Evolutionary conservation across 129 eudicot species (phyloP), one percentile per base, ranked within the genome.

Genomic region (Heracleum sosnowskyi): DNA sequence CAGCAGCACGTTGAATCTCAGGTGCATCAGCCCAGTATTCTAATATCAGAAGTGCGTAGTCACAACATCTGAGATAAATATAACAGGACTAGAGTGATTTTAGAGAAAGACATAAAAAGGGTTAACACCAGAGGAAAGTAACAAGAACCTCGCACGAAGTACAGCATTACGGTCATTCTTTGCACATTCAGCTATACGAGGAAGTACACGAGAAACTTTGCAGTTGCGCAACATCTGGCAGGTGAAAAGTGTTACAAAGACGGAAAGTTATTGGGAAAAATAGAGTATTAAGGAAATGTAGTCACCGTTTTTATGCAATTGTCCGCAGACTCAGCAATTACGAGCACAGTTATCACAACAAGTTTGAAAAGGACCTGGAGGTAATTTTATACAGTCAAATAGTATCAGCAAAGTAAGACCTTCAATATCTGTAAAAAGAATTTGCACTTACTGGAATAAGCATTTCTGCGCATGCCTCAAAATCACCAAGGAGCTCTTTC

Each of bases 11-110:
- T 75, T 91, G 99, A 74, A 95, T 92, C 87, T 95, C 99, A 81
- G 97, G 96, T 60, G 93, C 99, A 86, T 92, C 99, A 79, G 99
- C 89, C 99, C 98, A 95, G 45, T 90, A 83, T 81, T 95, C 97
- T 44, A 95, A 84, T 42, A 95, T 86, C 79, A 95, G 83, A 80
- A 95, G 92, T 34, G 99, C 99, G 85, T 95, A 95, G 47, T 95
- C 99, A 75, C 97, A 92, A 81, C 99, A 95, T 83, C 99, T 95
- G 83, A 76, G 80, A 70, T n/a, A 60, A 45, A 68, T 33, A 77
- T 72, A 76, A 17, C n/a, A 57, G 72, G 11, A 45, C 47, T 45
- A 75, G 46, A 77, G 66, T 63, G 10, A 44, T 29, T 73, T 57
- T 11, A 24, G n/a, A n/a, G 15, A n/a, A 57, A 57, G 12, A 22